Conservation (phyloP, 257 asterid species). For the Nicotiana obtusifolia region DNA sequence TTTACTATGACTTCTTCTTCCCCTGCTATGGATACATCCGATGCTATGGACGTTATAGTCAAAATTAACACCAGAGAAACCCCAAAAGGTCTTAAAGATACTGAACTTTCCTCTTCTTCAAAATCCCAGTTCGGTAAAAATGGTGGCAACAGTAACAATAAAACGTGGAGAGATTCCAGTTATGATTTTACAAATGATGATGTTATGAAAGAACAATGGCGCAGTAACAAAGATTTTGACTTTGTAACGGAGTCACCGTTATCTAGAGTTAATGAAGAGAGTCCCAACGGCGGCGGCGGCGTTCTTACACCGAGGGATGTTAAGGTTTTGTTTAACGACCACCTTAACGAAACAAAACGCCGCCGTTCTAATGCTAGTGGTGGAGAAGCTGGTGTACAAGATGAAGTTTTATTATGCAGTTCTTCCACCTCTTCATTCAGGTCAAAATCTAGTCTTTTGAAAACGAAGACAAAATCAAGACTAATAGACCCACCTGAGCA, state of each 20-base stretch:
- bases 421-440: constrained; percentile 46
- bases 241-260: constrained; percentile 40
- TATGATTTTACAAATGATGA: constrained; percentile 42
- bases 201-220: constrained; percentile 18
- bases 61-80: constrained; percentile 15
- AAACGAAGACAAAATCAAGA: constrained; percentile 50
- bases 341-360: constrained; percentile 13
- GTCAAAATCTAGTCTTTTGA: constrained; percentile 40
- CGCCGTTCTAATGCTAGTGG: constrained; percentile 45
- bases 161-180: constrained; percentile 37
- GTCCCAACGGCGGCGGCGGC: constrained; percentile 38
- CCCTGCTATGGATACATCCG: background rate
- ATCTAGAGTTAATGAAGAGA: constrained; percentile 32
- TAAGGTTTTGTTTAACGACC: constrained; percentile 42
- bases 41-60: constrained; percentile 16
- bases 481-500: constrained; percentile 53
- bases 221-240: constrained; percentile 27
- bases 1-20: background rate
- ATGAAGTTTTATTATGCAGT: constrained; percentile 51
- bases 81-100: background rate
- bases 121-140: constrained; percentile 6
- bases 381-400: constrained; percentile 22
- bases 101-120: background rate
- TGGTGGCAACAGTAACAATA: background rate
- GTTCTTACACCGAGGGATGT: constrained; percentile 20